Conservation (phyloP, 169 alveolate species). For the Plasmodium knowlesi region DNA sequence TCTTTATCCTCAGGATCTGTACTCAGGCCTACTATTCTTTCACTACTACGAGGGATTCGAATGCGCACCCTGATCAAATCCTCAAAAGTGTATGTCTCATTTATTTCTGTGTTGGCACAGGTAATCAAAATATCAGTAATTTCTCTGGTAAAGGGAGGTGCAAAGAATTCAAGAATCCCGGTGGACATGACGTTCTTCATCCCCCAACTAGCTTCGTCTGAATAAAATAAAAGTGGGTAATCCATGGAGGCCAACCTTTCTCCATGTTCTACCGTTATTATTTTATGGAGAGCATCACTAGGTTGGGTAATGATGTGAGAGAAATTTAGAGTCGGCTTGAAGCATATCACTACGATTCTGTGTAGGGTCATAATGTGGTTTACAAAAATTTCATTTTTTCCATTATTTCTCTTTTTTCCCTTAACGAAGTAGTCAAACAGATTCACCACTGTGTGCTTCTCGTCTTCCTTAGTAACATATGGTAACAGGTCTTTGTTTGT, state of each 20-base stretch:
- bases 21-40: conserved; percentile 23
- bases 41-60: conserved; percentile 10
- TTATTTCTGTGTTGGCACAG: conserved; percentile 34
- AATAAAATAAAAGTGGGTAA: conserved; percentile 21
- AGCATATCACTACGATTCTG: conserved; percentile 31
- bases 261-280: neutral
- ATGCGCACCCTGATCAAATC: conserved; percentile 13
- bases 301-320: conserved; percentile 48
- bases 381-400: conserved; percentile 16
- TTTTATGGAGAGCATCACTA: conserved; percentile 4
- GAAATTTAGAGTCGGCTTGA: conserved; percentile 29
- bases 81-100: conserved; percentile 32
- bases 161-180: conserved; percentile 32
- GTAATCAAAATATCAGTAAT: neutral
- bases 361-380: neutral
- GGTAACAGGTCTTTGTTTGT: conserved; percentile 4
- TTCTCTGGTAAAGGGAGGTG: neutral
- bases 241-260: neutral
- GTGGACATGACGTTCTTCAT: conserved; percentile 15
- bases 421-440: conserved; percentile 36
- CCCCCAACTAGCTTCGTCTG: conserved; percentile 22
- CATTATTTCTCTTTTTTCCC: neutral
- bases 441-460: conserved; percentile 31
- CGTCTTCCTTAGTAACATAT: conserved; percentile 12
- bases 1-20: conserved; percentile 13